Base-by-base conservation (phyloP, 768 basidiomycete genomes). In the Artomyces pyxidatus region DNA sequence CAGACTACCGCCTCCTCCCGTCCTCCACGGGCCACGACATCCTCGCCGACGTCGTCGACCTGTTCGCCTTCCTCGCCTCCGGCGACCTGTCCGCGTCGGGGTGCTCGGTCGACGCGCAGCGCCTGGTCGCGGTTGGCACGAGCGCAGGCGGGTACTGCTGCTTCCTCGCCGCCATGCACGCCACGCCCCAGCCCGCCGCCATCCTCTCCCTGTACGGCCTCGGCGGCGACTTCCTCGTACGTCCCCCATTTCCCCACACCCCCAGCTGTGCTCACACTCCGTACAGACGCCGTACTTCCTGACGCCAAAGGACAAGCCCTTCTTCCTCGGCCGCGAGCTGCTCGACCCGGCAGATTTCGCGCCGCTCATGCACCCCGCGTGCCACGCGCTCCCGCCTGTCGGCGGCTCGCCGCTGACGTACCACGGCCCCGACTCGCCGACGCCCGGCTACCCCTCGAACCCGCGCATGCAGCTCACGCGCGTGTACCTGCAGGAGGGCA, bases 121-220 rank as follows among this genome's bases (percentile, higher is more conserved):
- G 69, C 3, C 68, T 84, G 11, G 75, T 70, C 0, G 80, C 78
- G 3, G 65, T 74, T 4, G 84, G 83, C 1, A 69, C 71, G 12
- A 83, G 81, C 53, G 75, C 80, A 0, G 84, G 84, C 10, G 81
- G 78, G 2, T 62, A 76, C 16, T 81, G 80, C 52, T 77, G 80
- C 1, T 83, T 80, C 56, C 69, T 84, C 10, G 76, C 79, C 16
- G 80, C 74, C 9, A 65, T 73, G 29, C 73, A 83, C 56, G 76
- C 71, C 5, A 50, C 57, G 0, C 81, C 80, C 0, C 75, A 69
- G 47, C 32, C 4, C 32, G 17, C 3, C 1, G 32, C 32, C 0
- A 48, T 83, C 2, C 54, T 84, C 0, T 77, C 75, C 1, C 52
- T 85, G 55, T 85, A 83, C 61, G 81, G 75, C 0, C 73, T 78